Evolutionary conservation across 768 basidiomycete species (phyloP), one percentile per base, ranked within the genome.

Genomic region (Nidularia sp.): DNA sequence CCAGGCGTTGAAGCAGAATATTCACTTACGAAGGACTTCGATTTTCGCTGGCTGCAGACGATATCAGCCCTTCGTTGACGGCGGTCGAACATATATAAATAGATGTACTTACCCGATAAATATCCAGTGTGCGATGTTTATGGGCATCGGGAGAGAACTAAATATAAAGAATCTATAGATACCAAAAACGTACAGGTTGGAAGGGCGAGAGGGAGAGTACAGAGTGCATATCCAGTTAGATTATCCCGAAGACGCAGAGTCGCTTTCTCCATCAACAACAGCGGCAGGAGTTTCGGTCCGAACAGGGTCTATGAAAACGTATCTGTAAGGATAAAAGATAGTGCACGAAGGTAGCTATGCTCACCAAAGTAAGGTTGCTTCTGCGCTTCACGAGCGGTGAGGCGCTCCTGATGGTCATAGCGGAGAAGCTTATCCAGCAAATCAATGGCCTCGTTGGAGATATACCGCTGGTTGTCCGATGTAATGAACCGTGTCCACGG

Each of bases 401-500:
- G 76, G 50, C 96, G 85, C 65, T 96, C 94, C 74, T 97, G 94
- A 65, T 98, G 96, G 66, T 98, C 96, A 68, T 98, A 98, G 49
- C 93, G 86, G 65, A 97, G 79, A 34, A 98, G 79, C 71, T 94
- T 94, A 72, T 98, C 96, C 55, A 98, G 72, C 63, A 98, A 86
- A 73, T 97, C 95, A 61, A 98, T 90, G 34, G 94, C 96, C 62
- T 98, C 96, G 65, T 93, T 98, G 22, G 93, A 92, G 61, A 98
- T 93, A 70, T 91, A 97, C 53, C 93, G 84, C 68, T 96, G 93
- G 65, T 97, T 97, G 67, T 95, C 93, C 10, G 90, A 90, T 7
- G 93, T 97, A 61, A 97, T 90, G 70, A 98, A 98, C 53, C 90
- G 81, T 42, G 89, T 85, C 96, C 96, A 98, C 12, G 93, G 88